These are phyloP conservation scores for Zasmidium angulare DNA, from an alignment of 2,329 filamentous ascomycete species.

Conservation along the genomic window DNA sequence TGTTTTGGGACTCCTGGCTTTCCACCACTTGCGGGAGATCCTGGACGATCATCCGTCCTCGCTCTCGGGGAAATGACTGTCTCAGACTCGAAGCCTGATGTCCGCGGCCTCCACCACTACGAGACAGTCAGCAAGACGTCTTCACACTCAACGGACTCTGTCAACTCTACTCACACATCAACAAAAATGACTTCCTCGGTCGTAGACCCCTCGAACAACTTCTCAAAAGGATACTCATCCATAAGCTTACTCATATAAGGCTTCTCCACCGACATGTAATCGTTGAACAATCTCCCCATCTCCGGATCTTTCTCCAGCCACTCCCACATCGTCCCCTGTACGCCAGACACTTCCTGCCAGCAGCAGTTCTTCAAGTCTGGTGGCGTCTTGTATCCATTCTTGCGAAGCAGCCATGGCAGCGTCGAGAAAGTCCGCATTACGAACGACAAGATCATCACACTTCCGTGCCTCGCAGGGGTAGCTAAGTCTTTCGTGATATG, in stretches of 20 bases:
- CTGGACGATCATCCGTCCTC: background rate
- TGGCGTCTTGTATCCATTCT: background rate
- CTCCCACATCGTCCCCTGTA: background rate
- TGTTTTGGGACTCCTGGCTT: background rate
- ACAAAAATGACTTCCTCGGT: background rate
- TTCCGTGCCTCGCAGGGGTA: background rate
- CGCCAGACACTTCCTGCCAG: background rate
- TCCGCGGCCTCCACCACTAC: background rate
- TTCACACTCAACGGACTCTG: background rate
- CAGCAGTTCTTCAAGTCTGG: background rate
- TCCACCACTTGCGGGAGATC: background rate
- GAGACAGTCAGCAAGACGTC: background rate
- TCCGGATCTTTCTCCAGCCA: background rate
- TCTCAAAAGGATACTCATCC: background rate
- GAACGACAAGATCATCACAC: background rate
- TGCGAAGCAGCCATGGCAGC: background rate
- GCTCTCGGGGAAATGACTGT: background rate
- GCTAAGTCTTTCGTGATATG: background rate
- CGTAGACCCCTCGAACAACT: background rate
- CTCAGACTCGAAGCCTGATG: background rate
- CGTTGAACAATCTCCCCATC: background rate
- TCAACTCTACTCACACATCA: constrained; percentile 1
- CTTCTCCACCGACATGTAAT: background rate
- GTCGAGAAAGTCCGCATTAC: background rate
- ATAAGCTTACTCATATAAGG: background rate